Percentiles rank a stretch among this genome's conserved stretches.
Conservation (phyloP, 208 protist genomes). For the Trypanosoma theileri region DNA sequence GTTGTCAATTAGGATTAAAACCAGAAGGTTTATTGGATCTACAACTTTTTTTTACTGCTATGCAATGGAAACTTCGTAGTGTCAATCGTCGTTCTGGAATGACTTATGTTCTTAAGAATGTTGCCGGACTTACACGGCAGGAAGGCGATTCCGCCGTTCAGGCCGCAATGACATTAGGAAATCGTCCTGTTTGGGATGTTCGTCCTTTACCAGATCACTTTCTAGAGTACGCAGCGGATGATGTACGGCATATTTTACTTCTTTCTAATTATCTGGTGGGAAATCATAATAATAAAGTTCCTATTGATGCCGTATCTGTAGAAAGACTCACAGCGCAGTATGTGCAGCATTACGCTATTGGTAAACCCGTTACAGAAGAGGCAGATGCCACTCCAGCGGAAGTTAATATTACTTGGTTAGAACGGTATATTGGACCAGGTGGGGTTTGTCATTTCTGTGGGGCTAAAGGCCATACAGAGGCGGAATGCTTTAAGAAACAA, state of each 20-base stretch:
- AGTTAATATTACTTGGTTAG: conserved; percentile 71
- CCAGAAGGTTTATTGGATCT: conserved; percentile 71
- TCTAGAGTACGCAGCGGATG: conserved; percentile 86
- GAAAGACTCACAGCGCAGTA: conserved; percentile 74
- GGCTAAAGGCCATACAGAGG: conserved; percentile 72
- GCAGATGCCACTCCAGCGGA: conserved; percentile 67
- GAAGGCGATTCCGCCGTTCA: conserved; percentile 81
- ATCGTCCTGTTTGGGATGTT: conserved; percentile 86
- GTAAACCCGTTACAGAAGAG: conserved; percentile 59
- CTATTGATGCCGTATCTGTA: conserved; percentile 36
- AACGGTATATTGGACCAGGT: conserved; percentile 78
- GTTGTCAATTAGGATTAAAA: conserved; percentile 67
- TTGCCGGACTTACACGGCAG: conserved; percentile 65
- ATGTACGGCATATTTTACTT: conserved; percentile 86
- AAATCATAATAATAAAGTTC: conserved; percentile 22
- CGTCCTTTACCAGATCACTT: conserved; percentile 86
- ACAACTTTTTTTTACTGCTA: conserved; percentile 80
- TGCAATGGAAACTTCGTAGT: conserved; percentile 83
- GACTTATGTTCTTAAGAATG: conserved; percentile 77
- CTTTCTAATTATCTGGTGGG: conserved; percentile 37
- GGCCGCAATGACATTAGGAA: conserved; percentile 80
- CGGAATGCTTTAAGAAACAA: conserved; percentile 86
- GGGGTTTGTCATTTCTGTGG: conserved; percentile 80
- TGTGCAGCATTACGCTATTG: conserved; percentile 71
- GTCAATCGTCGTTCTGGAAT: conserved; percentile 83